Evolutionary conservation across 345 rosid genomes (phyloP), one percentile per base, ranked within the genome.

Genomic region (Salix arbutifolia): DNA sequence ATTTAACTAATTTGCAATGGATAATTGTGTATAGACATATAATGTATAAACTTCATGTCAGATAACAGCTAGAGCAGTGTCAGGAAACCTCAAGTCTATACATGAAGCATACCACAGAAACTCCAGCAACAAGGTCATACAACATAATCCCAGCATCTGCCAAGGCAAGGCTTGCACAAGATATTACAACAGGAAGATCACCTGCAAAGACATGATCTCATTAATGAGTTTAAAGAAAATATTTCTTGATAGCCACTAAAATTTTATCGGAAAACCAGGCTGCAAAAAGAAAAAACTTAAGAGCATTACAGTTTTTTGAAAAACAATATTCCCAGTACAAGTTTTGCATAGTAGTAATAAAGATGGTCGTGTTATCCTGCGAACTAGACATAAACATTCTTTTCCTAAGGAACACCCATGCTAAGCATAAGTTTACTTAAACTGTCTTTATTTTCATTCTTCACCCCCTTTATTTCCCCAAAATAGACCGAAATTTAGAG

Each of bases 121-220:
- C 96, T 69, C 97, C 91, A 67, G 97, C 86, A 76, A 96, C 90
- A 30, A 93, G 96, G 83, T 96, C 99, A 87, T 89, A 88, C 92
- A 96, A 90, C 98, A 91, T 90, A 77, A 93, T 93, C 70, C 99
- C 97, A 2, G 97, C 97, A 87, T 93, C 98, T 30, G 98, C 99
- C 76, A 93, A 79, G 84, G 98, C 98, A 80, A 96, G 97, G 87
- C 98, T 91, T 73, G 98, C 97, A 82, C 99, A 96, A 48, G 97
- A 92, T 82, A 91, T 85, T 48, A 92, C 86, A 65, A 90, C 95
- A 46, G 98, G 91, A 73, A 96, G 91, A 88, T 96, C 99, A 85
- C 99, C 97, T 96, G 81, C 70, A 65, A 64, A 37, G 8, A 31
- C 12, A 72, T 67, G 42, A 71, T 28, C 18, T 66, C 26, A 8